phyloP scores from a whole-genome alignment of 1,139 yeast species.

The Candida tetrigidarum region DNA sequence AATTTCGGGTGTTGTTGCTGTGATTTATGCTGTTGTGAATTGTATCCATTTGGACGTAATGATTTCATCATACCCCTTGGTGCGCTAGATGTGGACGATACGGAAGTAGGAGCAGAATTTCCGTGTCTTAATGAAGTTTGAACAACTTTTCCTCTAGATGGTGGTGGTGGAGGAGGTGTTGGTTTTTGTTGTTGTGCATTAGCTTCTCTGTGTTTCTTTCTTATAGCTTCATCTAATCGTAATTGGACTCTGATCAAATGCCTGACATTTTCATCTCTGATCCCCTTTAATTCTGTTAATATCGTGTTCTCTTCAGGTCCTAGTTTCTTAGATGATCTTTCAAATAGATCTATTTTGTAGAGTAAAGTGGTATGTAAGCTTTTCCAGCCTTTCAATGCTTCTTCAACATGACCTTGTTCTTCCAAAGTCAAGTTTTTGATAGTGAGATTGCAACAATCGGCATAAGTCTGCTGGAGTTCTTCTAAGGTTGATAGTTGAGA shows the following conservation, averaged over 20 bases:
- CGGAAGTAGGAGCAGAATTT: slow-evolving; percentile 9
- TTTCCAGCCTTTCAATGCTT: slow-evolving; percentile 75
- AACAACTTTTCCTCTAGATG: slow-evolving; percentile 21
- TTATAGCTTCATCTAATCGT: slow-evolving; percentile 41
- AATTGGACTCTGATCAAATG: slow-evolving; percentile 50
- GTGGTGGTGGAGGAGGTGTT: slow-evolving; percentile 19
- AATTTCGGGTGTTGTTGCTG: slow-evolving; percentile 7
- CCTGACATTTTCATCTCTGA: slow-evolving; percentile 56
- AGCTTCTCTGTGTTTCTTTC: slow-evolving; percentile 22
- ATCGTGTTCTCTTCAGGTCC: slow-evolving; percentile 46
- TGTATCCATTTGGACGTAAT: slow-evolving; percentile 29
- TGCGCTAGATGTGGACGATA: slow-evolving; percentile 6
- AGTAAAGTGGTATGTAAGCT: slow-evolving; percentile 63
- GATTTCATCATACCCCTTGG: slow-evolving; percentile 40
- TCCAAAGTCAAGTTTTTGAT: slow-evolving; percentile 61
- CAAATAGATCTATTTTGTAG: slow-evolving; percentile 58
- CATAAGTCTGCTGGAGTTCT: slow-evolving; percentile 62
- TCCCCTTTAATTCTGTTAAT: slow-evolving; percentile 48
- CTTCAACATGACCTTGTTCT: slow-evolving; percentile 53
- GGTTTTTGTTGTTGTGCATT: too few relatives aligned
- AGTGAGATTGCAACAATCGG: slow-evolving; percentile 62
- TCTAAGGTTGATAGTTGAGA: slow-evolving; percentile 56
- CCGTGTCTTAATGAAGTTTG: slow-evolving; percentile 32
- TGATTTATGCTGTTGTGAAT: slow-evolving; percentile 10
- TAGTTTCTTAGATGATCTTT: slow-evolving; percentile 41